Evolutionary conservation across 306 rosid genomes (phyloP), one percentile per base, ranked within the genome.

Genomic region (Acacia confusa): DNA sequence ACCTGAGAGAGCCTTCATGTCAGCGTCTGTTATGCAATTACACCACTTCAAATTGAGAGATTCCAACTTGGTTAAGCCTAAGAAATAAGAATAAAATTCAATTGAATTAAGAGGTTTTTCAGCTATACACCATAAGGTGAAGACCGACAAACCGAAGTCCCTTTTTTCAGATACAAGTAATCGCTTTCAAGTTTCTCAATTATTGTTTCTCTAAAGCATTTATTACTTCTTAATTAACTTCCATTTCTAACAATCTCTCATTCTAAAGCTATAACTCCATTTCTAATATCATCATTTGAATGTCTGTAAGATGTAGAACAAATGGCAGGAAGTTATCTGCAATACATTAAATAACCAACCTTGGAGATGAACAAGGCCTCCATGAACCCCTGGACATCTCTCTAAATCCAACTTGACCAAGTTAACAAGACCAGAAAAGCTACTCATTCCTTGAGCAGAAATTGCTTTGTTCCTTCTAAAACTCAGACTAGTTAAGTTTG

Each of bases 11-110:
- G 90, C 90, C 88, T 84, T 88, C 89, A 95, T 89, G 83, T 95
- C 99, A 28, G 86, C 84, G 88, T 95, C 90, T 45, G 92, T 88
- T 76, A 95, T 88, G 90, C 93, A 92, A 80, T 92, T 93, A 80
- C 99, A 93, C 94, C 99, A 95, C 88, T 92, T 95, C 61, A 95
- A 82, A 93, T 95, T 95, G 74, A 95, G 94, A 84, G 96, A 95
- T 81, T 93, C 96, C 88, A 95, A 85, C 79, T 89, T 93, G 50
- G 82, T 83, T 80, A 95, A 89, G 85, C 93, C 98, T 95, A 91
- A 74, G 72, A 77, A 69, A 73, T 52, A 45, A 72, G 81, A n/a
- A 80, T 25, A 72, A 53, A 28, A 80, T 61, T 41, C 28, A 63
- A 78, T 30, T 79, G 30, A 61, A 73, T 34, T 50, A 2, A 4